Evolutionary conservation across 257 asterid species (phyloP).

Genomic region (Buddleja alternifolia): DNA sequence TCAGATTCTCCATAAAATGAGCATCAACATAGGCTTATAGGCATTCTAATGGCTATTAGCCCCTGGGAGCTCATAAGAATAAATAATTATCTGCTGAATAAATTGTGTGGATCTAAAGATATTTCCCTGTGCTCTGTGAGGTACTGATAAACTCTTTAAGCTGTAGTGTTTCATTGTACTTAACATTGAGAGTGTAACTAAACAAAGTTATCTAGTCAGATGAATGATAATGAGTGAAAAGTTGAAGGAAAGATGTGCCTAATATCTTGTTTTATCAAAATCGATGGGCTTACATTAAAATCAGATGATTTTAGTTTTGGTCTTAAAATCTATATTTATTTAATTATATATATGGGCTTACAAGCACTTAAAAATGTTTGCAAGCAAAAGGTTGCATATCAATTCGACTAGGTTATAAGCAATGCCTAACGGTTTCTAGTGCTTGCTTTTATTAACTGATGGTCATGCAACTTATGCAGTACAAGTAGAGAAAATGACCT

Average conservation of each 20-base stretch:
- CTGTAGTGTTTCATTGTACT: not conserved
- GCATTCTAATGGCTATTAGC: no score
- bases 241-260: not conserved
- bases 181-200: not conserved
- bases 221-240: not conserved
- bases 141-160: no score
- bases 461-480: not conserved
- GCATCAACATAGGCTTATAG: no score
- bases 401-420: slow-evolving; percentile 10
- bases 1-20: no score
- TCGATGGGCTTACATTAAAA: no score
- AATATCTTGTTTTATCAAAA: not conserved
- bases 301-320: not conserved
- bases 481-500: not conserved
- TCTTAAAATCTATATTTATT: not conserved
- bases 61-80: no score
- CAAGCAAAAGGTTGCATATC: not conserved
- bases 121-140: no score
- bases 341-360: not conserved
- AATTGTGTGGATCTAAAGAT: no score
- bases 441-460: slow-evolving; percentile 10
- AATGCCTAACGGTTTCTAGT: not conserved
- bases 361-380: not conserved
- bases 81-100: no score
- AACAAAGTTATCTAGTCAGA: not conserved